Conservation (phyloP, 805 yeast genomes). For the Sugiyamaella valdiviana region DNA sequence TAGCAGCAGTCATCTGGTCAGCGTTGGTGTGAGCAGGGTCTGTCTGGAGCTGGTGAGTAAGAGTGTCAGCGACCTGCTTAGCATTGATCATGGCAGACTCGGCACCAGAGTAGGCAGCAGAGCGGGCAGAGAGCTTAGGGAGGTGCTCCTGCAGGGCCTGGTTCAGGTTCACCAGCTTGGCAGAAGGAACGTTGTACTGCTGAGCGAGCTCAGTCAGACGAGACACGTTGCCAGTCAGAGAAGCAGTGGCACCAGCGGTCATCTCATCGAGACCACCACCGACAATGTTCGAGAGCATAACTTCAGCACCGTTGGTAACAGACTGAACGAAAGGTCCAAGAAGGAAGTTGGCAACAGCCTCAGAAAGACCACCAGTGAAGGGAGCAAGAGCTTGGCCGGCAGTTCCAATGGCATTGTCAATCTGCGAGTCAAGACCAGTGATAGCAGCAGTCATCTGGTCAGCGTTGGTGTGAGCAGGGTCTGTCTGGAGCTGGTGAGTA, state of each 20-base stretch:
- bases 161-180: constrained; percentile 1
- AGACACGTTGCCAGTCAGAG: constrained; percentile 1
- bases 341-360: constrained; percentile 20
- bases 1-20: constrained; percentile 13
- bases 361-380: constrained; percentile 22
- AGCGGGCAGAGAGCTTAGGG: neutral
- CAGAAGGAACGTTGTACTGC: constrained; percentile 9
- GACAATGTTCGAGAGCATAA: constrained; percentile 20
- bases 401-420: constrained; percentile 25
- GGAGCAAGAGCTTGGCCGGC: constrained; percentile 17
- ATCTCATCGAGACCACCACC: constrained; percentile 20
- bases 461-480: constrained; percentile 6
- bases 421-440: constrained; percentile 29
- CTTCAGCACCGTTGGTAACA: constrained; percentile 28
- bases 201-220: constrained; percentile 4
- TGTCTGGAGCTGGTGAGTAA: neutral
- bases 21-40: constrained; percentile 9
- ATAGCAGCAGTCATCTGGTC: constrained; percentile 16
- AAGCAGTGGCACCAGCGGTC: neutral
- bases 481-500: neutral
- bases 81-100: constrained; percentile 3
- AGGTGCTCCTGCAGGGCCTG: neutral
- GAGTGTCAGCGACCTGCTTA: constrained; percentile 3
- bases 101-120: neutral
- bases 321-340: constrained; percentile 28